Evolutionary conservation across 202 grass and related monocot genomes (phyloP), one percentile per base, ranked within the genome.

Genomic region (Panicum hallii): DNA sequence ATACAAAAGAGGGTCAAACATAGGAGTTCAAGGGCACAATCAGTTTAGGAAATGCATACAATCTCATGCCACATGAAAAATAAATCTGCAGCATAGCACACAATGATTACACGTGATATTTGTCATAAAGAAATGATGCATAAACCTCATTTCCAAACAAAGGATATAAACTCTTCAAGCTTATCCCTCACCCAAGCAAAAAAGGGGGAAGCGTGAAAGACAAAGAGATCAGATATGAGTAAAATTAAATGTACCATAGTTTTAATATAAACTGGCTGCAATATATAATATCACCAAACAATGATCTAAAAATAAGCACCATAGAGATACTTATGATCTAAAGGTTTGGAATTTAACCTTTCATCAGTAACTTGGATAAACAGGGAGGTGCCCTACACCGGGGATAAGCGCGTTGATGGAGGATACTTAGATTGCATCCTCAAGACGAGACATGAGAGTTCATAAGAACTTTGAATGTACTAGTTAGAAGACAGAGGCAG

Each of bases 301-400:
- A 50, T 87, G 76, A 89, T 79, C 80, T 67, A 79, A 87, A 87
- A 90, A 85, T 41, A 83, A 85, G 80, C 69, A 87, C 56, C 78
- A 84, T 63, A 78, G 72, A 89, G 50, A 79, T 79, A 89, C 68
- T 86, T 71, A 75, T 79, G 72, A 82, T 82, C 87, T 74, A 86
- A 93, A 95, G 86, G 85, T 89, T 84, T 89, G 90, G 80, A 89
- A 85, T 93, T 93, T 93, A 90, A 95, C 91, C 93, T 95, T 85
- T 84, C 84, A 83, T 82, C 78, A 75, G 85, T 90, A 93, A 88
- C 91, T 95, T 91, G 91, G 81, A 82, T 89, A 95, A 95, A 95
- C 78, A 88, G 76, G 79, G 87, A 91, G 77, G 73, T 93, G 77
- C 79, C 87, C 93, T 95, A 95, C 93, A 93, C 87, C 72, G 46